Evolutionary conservation across 371 early-diverging fungal genomes (phyloP).

Genomic region (Coelomomyces lativittatus): DNA sequence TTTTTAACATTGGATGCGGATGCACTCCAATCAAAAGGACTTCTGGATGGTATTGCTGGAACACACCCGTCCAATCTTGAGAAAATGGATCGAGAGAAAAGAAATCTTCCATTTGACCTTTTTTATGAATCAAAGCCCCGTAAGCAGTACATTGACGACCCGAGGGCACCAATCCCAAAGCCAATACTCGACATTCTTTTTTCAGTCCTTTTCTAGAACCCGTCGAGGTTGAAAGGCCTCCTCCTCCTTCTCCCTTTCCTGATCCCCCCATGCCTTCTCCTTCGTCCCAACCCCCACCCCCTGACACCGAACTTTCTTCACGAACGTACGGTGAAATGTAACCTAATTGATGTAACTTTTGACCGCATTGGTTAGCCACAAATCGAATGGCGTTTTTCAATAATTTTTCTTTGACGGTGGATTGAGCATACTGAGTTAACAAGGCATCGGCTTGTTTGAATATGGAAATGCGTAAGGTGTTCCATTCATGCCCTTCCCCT

Average conservation of each 20-base stretch:
- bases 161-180: neutral
- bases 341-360: neutral
- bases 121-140: too few species aligned
- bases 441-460: constrained; percentile 2
- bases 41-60: too few species aligned
- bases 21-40: too few species aligned
- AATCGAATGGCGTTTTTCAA: neutral
- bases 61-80: too few species aligned
- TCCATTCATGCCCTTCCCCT: constrained; percentile 4
- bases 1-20: too few species aligned
- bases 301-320: too few species aligned
- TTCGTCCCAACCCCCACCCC: too few species aligned
- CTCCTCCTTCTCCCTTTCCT: too few species aligned
- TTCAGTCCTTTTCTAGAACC: constrained; percentile 58
- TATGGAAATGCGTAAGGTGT: constrained; percentile 5
- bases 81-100: too few species aligned
- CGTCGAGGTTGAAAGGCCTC: constrained; percentile 14
- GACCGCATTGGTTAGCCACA: neutral
- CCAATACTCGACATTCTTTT: constrained; percentile 19
- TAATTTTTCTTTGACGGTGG: neutral
- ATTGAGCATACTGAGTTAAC: constrained; percentile 2
- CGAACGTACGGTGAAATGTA: neutral
- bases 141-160: neutral
- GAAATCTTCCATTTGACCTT: too few species aligned
- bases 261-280: too few species aligned